Base-by-base conservation (phyloP, 2,329 filamentous ascomycete species). In the Zymoseptoria tritici region DNA sequence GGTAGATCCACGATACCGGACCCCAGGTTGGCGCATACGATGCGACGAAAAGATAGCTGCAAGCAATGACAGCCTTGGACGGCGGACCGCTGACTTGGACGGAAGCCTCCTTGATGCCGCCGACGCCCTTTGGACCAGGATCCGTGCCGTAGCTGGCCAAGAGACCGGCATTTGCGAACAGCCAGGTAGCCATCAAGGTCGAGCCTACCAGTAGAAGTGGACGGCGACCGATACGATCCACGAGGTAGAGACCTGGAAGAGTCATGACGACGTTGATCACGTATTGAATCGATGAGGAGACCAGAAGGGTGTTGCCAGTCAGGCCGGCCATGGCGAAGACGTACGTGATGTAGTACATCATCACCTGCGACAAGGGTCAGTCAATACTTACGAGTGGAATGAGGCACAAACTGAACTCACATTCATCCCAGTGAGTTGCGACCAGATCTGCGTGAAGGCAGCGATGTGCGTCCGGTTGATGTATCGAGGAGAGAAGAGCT, bases 191-290 rank as follows among this genome's bases (percentile, higher is more conserved):
- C 87, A 90, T 90, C 49, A 88, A 75, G 49, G 81, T 74, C 3
- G 86, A 82, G 52, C 87, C 88, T 22, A 85, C 71, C n/a, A 90
- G 77, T 26, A 91, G 78, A 2, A 86, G 83, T 2, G 77, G 78
- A 49, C 88, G 88, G 62, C 89, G 88, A 52, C 90, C 90, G 85
- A 86, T 90, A 56, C 80, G 79, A 66, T 94, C 89, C 67, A 92
- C 82, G 77, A 79, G 92, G 59, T 92, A 75, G 16, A 93, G 80
- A 0, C 89, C 89, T 0, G 88, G 87, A 2, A 92, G 73, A 0
- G 90, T 93, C 85, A 90, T 89, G 56, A 85, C 59, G 2, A 93
- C 89, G 72, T 92, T 92, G 77, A 93, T 83, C 66, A 91, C 80
- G 72, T 89, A 90, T 70, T 89, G 85, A 63, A 90, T 89, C 3